Base-by-base conservation (phyloP, 2,329 filamentous ascomycete species). In the Fusarium gaditjirri region DNA sequence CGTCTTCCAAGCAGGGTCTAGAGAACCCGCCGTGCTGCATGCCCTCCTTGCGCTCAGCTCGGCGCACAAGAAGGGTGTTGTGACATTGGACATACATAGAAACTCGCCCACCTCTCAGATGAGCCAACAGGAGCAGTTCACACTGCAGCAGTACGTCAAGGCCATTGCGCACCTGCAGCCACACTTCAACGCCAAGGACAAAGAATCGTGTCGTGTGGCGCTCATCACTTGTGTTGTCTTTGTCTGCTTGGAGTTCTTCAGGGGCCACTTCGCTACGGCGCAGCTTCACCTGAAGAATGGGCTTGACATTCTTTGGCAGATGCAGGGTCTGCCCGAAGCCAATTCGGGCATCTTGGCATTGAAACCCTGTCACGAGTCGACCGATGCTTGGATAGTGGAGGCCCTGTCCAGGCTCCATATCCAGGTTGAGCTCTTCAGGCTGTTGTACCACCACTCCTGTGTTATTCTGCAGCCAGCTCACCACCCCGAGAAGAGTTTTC, bases 351-450 rank as follows among this genome's bases (percentile, higher is more conserved):
- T 65, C 14, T 46, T 76, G 19, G 39, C 55, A 6, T 8, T 75
- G 19, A 65, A 67, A 25, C 43, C 64, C 16, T 63, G 50, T 4
- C 64, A 33, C 7, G 79, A 81, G 8, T 77, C 77, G 2, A 73
- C 80, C 1, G 84, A 87, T 47, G 78, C 82, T 42, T 84, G 81
- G 78, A 83, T 88, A 21, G 68, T 82, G 6, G 83, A 85, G 62
- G 80, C 79, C 5, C 84, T 87, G 36, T 75, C 77, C 2, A 75
- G 78, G 31, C 67, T 81, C 8, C 75, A 79, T 41, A 59, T 81
- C 5, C 77, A 78, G 61, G 59, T 74, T 17, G 72, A 75, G n/a
- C 71, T 79, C 8, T 74, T 78, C 25, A 65, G 66, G 43, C 55
- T 70, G 19, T 68, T 68, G 9, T 68, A 71, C 13, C 64, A 62